Base-by-base conservation (phyloP, 2,329 filamentous ascomycete species). In the Aureobasidium sp. region DNA sequence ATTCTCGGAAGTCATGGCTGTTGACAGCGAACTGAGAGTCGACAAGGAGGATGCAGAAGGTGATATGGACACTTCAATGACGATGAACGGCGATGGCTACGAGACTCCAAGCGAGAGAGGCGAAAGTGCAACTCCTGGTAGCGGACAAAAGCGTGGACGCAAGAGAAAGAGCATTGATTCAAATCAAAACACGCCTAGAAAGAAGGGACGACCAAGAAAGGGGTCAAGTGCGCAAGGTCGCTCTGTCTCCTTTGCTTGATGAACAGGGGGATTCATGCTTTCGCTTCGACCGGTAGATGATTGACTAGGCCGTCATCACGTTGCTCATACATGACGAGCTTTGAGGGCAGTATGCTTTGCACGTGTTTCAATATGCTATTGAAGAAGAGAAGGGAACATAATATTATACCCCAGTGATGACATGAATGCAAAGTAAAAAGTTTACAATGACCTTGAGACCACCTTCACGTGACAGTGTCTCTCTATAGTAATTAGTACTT, bases 1-100 rank as follows among this genome's bases (percentile, higher is more conserved):
- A 11, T 80, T 81, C 63, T 73, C 75, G 5, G 77, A 80, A 51
- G 69, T 79, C 10, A 72, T 80, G 49, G 71, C 76, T 1, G 69
- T 78, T 10, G 79, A 81, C 64, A 72, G 72, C 47, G 76, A 78
- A 57, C 69, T 73, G 50, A 73, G 72, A 63, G 66, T 77, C 16
- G 69, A 67, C 13, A 70, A 69, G 5, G 71, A 73, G 11, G 74
- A 75, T 25, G 74, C 72, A 11, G 70, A 71, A 8, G 72, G 75
- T 29, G 69, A 71, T 64, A 39, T 72, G 69, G 34, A 54, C 44
- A 44, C 42, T 50, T 30, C 54, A 11, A 51, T 61, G 54, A 61
- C 58, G 10, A 16, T 55, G 9, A 62, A 61, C 16, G 55, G 59
- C 2, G 71, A 67, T 30, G 77, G 75, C 21, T 78, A 78, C 59